phyloP scores from a whole-genome alignment of 2,329 filamentous ascomycete genomes.

The Setomelanomma holmii region DNA sequence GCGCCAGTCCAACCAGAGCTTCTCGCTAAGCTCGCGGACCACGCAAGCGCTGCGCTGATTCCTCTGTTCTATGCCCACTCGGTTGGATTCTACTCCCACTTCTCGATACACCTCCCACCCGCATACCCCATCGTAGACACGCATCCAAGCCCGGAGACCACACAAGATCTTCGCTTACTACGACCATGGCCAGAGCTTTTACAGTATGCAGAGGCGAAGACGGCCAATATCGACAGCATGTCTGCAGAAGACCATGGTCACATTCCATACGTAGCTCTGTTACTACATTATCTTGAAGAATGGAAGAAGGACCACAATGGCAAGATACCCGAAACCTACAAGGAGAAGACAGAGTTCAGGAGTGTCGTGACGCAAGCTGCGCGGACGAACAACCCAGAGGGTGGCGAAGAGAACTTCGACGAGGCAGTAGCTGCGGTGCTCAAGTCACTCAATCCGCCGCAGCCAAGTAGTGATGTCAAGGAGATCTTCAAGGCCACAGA shows the following conservation, averaged over 20 bases:
- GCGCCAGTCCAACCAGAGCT: slow-evolving; percentile 64
- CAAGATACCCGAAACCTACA: slow-evolving; percentile 73
- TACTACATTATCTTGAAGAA: slow-evolving; percentile 80
- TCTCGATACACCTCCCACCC: slow-evolving; percentile 78
- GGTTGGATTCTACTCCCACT: slow-evolving; percentile 90
- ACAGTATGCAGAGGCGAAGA: slow-evolving; percentile 71
- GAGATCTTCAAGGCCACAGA: slow-evolving; percentile 79
- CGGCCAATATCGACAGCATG: slow-evolving; percentile 72
- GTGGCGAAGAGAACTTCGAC: slow-evolving; percentile 95
- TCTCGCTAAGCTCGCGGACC: slow-evolving; percentile 58
- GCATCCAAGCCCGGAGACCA: slow-evolving; percentile 86
- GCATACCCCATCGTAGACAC: slow-evolving; percentile 94
- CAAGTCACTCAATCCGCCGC: slow-evolving; percentile 78
- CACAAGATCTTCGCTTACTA: slow-evolving; percentile 82
- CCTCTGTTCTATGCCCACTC: slow-evolving; percentile 85
- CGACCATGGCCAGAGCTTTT: slow-evolving; percentile 84
- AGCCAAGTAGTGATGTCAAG: slow-evolving; percentile 71
- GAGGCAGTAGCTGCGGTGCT: slow-evolving; percentile 88
- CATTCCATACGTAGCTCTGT: slow-evolving; percentile 82
- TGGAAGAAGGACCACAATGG: slow-evolving; percentile 80
- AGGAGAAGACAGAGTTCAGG: slow-evolving; percentile 85
- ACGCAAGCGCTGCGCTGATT: slow-evolving; percentile 65
- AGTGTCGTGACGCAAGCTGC: slow-evolving; percentile 71
- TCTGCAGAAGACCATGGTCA: slow-evolving; percentile 87
- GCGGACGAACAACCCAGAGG: slow-evolving; percentile 77